These are phyloP conservation scores for Chaetomium sp. DNA, from an alignment of 2,329 filamentous ascomycete genomes.

Conservation along the genomic window DNA sequence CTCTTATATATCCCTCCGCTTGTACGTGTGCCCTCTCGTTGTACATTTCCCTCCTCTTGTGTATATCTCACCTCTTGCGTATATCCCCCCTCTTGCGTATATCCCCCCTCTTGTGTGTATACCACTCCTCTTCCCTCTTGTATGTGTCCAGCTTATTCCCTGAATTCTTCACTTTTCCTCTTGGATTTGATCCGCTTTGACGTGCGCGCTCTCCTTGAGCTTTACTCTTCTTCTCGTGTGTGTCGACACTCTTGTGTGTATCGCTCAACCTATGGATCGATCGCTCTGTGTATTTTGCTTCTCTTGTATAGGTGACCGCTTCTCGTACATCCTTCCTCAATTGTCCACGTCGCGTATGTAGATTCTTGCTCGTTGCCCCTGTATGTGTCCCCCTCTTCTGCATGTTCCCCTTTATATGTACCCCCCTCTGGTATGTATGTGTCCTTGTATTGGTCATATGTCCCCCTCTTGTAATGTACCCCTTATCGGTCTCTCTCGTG, in stretches of 20 bases:
- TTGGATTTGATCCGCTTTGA: neutral
- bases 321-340: too few relatives aligned
- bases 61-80: too few relatives aligned
- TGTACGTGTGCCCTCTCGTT: neutral
- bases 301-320: too few relatives aligned
- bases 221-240: neutral
- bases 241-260: too few relatives aligned
- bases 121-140: neutral
- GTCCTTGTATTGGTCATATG: neutral
- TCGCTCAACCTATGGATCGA: too few relatives aligned
- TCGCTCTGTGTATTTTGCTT: too few relatives aligned
- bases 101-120: neutral
- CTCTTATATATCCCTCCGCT: neutral
- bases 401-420: too few relatives aligned
- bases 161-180: neutral
- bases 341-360: neutral
- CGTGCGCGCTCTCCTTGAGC: neutral
- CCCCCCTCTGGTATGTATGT: neutral
- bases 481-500: neutral
- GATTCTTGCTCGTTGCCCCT: neutral
- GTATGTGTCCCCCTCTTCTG: neutral
- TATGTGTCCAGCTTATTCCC: neutral
- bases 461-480: neutral
- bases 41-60: neutral
- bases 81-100: neutral